Percentiles rank a stretch among this genome's conserved stretches.
Conservation (phyloP, 2,329 filamentous ascomycete species). For the Colletotrichum viniferum region DNA sequence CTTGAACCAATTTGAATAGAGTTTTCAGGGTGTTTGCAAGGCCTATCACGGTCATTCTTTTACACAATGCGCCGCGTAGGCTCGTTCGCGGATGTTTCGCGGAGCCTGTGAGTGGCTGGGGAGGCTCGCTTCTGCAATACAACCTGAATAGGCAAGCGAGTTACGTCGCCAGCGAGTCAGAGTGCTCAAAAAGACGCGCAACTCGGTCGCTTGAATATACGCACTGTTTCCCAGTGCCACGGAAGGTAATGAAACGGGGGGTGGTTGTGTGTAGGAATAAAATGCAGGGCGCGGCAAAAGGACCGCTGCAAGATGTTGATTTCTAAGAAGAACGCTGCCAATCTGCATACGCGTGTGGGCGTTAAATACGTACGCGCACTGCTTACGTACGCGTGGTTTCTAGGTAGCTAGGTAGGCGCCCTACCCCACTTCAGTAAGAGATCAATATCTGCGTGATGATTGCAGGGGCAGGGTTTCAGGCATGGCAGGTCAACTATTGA, state of each 20-base stretch:
- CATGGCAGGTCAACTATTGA: not conserved
- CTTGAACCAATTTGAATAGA: not conserved
- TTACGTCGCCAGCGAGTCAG: not conserved
- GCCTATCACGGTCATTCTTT: not conserved
- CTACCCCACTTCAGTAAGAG: too few relatives aligned
- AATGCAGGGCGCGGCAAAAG: too few relatives aligned
- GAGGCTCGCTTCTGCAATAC: not conserved
- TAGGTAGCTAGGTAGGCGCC: too few relatives aligned
- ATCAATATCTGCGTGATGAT: not conserved
- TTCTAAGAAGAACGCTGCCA: too few relatives aligned
- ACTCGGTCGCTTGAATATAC: too few relatives aligned
- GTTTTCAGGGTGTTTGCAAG: not conserved
- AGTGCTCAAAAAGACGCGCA: not conserved
- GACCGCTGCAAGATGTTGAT: too few relatives aligned
- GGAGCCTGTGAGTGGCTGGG: not conserved
- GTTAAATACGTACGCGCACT: too few relatives aligned
- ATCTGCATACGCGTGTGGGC: too few relatives aligned
- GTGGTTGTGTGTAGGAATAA: too few relatives aligned
- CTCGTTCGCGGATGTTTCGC: not conserved
- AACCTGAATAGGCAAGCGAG: not conserved
- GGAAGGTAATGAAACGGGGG: too few relatives aligned
- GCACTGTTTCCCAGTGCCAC: too few relatives aligned
- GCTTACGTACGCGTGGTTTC: too few relatives aligned
- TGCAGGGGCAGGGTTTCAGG: not conserved
- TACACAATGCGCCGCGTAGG: not conserved